Conservation (phyloP, 1,139 yeast genomes). For the Keqinozyma sinolaborantium region DNA sequence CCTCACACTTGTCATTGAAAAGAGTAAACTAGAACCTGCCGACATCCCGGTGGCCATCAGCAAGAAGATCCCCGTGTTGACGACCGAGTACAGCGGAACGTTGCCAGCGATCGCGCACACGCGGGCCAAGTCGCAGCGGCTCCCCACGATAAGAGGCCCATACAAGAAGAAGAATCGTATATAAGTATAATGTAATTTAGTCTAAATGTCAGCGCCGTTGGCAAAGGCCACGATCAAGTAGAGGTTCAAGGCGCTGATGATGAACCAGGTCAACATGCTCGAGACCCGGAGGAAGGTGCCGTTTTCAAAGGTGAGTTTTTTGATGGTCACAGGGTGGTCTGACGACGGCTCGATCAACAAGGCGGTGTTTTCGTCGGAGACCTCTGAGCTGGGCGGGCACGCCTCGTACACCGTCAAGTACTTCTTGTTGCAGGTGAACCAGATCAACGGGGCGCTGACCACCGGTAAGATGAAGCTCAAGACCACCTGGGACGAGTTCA, state of each 20-base stretch:
- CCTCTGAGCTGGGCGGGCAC: conserved; percentile 5
- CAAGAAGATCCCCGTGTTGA: conserved; percentile 61
- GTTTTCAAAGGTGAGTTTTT: conserved; percentile 54
- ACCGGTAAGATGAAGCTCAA: conserved; percentile 68
- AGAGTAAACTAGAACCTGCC: conserved; percentile 23
- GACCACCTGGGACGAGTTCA: conserved; percentile 74
- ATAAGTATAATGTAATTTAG: not conserved
- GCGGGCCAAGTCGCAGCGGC: conserved; percentile 23
- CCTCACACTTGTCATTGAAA: conserved; percentile 26
- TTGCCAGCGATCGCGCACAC: conserved; percentile 58
- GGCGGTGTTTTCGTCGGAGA: conserved; percentile 14
- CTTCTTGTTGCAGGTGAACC: conserved; percentile 59
- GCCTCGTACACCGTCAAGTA: conserved; percentile 52
- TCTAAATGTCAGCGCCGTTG: conserved; percentile 62
- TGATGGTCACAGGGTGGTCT: conserved; percentile 5
- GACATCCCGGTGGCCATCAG: conserved; percentile 33
- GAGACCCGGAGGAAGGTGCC: conserved; percentile 50
- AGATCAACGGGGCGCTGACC: conserved; percentile 72
- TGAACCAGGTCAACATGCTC: conserved; percentile 64
- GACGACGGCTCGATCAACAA: conserved; percentile 8
- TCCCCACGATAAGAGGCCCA: conserved; percentile 41
- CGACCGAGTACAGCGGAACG: conserved; percentile 73
- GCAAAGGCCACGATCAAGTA: conserved; percentile 69
- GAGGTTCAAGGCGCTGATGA: conserved; percentile 68
- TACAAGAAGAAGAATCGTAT: conserved; percentile 27